Evolutionary conservation across 2,329 filamentous ascomycete genomes (phyloP), one percentile per base, ranked within the genome.

Genomic region (Rachicladosporium sp.): DNA sequence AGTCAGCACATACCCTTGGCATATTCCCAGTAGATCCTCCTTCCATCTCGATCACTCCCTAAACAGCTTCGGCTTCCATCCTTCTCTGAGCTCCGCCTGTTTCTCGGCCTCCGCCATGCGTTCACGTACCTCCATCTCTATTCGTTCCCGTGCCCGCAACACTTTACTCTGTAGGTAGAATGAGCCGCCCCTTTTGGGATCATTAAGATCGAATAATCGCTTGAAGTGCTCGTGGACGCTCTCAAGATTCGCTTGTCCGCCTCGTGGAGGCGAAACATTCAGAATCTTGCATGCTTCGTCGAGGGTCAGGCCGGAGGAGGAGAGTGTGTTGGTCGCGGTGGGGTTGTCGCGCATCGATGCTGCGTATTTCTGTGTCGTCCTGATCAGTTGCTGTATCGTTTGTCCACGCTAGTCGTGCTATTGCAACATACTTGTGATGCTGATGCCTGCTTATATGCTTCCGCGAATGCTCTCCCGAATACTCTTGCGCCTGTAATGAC

Each of bases 111-210:
- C 78, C 58, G 84, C 80, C 54, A 78, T 70, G 43, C 79, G 74
- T 43, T 82, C 78, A 48, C 78, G 72, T 31, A 91, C 68, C 64
- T 98, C 89, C 53, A 81, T 73, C 68, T 96, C 89, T 65, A 98
- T 82, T 48, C 91, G 72, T 66, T 98, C 89, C 54, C 89, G 76
- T 43, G 91, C 91, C 46, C 91, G 73, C 51, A 96, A 66, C 40
- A 98, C 78, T 68, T 98, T 98, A 71, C 89, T 96, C 66, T 98
- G 91, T 36, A 98, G 71, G 64, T 98, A 98, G 65, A 98, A 98
- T 55, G 87, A 95, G 38, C 91, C 91, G 29, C 91, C 91, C 58
- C 94, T 94, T 63, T 93, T 73, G 7, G 91, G 89, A 49, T 98
- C 84, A 66, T 98, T 98, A 52, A 76, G 69, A 63, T 98, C 91